These are phyloP conservation scores for Colletotrichum nymphaeae DNA, from an alignment of 2,329 filamentous ascomycete genomes.

Conservation along the genomic window DNA sequence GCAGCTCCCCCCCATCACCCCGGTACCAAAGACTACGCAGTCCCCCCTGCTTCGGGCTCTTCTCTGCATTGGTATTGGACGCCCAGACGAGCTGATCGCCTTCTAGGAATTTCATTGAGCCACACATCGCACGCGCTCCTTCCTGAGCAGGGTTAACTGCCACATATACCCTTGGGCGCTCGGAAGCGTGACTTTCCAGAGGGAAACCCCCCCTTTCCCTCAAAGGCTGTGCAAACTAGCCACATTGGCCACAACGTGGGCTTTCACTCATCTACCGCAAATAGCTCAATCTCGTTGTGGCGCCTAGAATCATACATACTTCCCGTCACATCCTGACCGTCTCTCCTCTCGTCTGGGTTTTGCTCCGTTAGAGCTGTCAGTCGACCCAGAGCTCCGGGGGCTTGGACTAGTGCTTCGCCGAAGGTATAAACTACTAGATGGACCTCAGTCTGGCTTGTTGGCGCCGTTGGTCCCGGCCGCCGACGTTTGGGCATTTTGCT, in stretches of 20 bases:
- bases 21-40: conserved; percentile 25
- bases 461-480: conserved; percentile 11
- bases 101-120: conserved; percentile 34
- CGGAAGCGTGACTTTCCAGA: conserved; percentile 30
- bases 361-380: conserved; percentile 9
- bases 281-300: conserved; percentile 36
- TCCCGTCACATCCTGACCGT: conserved; percentile 23
- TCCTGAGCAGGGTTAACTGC: conserved; percentile 32
- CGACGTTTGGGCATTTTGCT: conserved; percentile 6
- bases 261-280: conserved; percentile 33
- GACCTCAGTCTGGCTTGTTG: conserved; percentile 12
- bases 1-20: conserved; percentile 26
- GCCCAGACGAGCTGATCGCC: conserved; percentile 32
- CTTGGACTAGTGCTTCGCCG: conserved; percentile 26
- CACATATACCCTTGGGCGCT: conserved; percentile 33
- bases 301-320: conserved; percentile 26
- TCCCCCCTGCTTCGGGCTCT: conserved; percentile 35
- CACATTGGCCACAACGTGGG: conserved; percentile 33
- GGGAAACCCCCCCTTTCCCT: conserved; percentile 5
- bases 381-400: conserved; percentile 11
- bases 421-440: conserved; percentile 33
- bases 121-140: conserved; percentile 26
- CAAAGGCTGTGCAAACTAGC: conserved; percentile 37
- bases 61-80: conserved; percentile 37
- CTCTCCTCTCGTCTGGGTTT: conserved; percentile 10